Base-by-base conservation (phyloP, 495 filamentous ascomycete genomes). In the Penicillium parvum region DNA sequence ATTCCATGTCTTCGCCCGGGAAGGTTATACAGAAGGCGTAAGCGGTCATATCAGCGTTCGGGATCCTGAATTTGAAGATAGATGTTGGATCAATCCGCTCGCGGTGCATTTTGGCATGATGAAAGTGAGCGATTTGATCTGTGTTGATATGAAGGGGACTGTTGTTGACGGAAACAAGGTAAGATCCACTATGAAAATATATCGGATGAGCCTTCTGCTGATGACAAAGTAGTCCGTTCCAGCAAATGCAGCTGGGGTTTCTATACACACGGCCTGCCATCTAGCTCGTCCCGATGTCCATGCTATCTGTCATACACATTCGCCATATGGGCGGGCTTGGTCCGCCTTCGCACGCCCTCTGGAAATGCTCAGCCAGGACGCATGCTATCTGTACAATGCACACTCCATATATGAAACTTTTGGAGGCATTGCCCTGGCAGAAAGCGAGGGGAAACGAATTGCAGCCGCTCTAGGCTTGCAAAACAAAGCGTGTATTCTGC, bases 191-290 rank as follows among this genome's bases (percentile, higher is more conserved):
- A n/a, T n/a, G n/a, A n/a, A n/a, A n/a, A n/a, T n/a, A n/a, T n/a
- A n/a, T n/a, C n/a, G n/a, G n/a, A n/a, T n/a, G n/a, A n/a, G n/a
- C n/a, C n/a, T n/a, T n/a, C n/a, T n/a, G n/a, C n/a, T n/a, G n/a
- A n/a, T n/a, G n/a, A n/a, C n/a, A n/a, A n/a, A n/a, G n/a, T n/a
- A n/a, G n/a, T n/a, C n/a, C n/a, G n/a, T n/a, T n/a, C 48, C 54
- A 5, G 46, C 68, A 47, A 84, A 84, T 56, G 68, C 72, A 8
- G 75, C 80, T 6, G 81, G 74, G 10, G 83, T 79, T 47, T 58
- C 71, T n/a, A 85, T 85, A 53, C 81, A 68, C 35, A 37, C 33
- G 3, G 54, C 50, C 2, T 46, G 65, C 2, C 61, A 68, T 37
- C 41, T 37, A 20, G 48, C 47, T 2, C 44, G 64, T 9, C 50